A percentile compares a stretch with the other conserved stretches of the same genome.
phyloP scores from a whole-genome alignment of 2,329 filamentous ascomycete genomes.

The Ophiostoma piceae region DNA sequence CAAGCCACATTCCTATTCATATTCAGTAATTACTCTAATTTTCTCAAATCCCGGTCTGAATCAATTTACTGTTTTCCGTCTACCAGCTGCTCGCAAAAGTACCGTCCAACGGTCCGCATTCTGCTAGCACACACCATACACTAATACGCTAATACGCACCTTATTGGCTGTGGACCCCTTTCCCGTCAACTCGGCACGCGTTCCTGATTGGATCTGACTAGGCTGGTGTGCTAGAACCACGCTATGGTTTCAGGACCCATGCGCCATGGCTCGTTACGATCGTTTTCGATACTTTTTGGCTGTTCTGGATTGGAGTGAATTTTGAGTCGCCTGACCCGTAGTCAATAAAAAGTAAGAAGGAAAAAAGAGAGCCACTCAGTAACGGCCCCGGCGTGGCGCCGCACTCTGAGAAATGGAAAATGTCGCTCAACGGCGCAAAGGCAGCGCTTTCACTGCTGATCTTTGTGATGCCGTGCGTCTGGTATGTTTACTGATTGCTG shows the following conservation, averaged over 20 bases:
- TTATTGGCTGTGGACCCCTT: constrained; percentile 16
- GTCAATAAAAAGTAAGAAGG: not conserved
- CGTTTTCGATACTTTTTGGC: not conserved
- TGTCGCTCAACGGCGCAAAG: not conserved
- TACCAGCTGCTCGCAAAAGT: not conserved
- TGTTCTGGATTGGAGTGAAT: not conserved
- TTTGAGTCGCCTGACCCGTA: not conserved
- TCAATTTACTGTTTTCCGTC: not conserved
- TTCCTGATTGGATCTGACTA: constrained; percentile 22
- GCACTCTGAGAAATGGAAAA: not conserved
- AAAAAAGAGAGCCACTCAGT: not conserved
- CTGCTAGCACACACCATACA: not conserved
- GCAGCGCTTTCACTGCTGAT: constrained; percentile 7
- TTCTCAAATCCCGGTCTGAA: not conserved
- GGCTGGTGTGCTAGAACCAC: constrained; percentile 12
- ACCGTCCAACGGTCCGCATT: not conserved
- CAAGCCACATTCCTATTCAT: not conserved
- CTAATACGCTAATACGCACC: not conserved
- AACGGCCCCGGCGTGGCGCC: constrained; percentile 1
- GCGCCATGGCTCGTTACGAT: constrained; percentile 18
- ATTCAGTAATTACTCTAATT: too few species aligned
- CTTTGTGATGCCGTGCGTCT: not conserved
- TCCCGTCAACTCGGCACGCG: constrained; percentile 15
- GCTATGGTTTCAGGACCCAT: constrained; percentile 25
- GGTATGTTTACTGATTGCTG: not conserved